These are phyloP conservation scores for Yamadazyma blattariae DNA, from an alignment of 1,139 yeast species.

Conservation along the genomic window DNA sequence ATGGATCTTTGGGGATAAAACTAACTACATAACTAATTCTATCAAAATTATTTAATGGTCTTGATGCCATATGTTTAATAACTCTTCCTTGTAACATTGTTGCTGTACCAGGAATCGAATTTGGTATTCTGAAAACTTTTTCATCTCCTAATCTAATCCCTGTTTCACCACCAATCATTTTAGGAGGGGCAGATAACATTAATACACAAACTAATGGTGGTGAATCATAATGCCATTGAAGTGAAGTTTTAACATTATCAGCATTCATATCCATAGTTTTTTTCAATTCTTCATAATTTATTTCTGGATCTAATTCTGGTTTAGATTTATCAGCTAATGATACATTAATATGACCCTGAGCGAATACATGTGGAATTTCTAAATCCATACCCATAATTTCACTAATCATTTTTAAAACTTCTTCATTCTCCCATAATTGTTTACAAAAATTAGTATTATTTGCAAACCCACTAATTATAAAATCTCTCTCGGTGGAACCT, in stretches of 20 bases:
- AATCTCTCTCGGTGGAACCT: conserved; percentile 20
- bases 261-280: conserved; percentile 11
- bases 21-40: conserved; percentile 39
- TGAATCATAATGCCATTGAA: conserved; percentile 31
- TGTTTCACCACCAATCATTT: conserved; percentile 35
- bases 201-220: conserved; percentile 32
- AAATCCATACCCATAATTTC: conserved; percentile 20
- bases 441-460: conserved; percentile 22
- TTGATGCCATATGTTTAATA: conserved; percentile 19
- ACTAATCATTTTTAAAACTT: conserved; percentile 17
- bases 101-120: conserved; percentile 27
- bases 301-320: conserved; percentile 10
- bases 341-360: conserved; percentile 25
- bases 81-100: conserved; percentile 46
- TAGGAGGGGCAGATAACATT: conserved; percentile 29
- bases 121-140: conserved; percentile 11
- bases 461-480: conserved; percentile 28
- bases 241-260: conserved; percentile 10
- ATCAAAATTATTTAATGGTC: conserved; percentile 29
- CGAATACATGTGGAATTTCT: conserved; percentile 20
- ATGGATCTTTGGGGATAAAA: conserved; percentile 39
- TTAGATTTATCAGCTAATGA: conserved; percentile 15
- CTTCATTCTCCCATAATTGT: conserved; percentile 20
- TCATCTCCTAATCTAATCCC: conserved; percentile 27
- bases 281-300: conserved; percentile 10